Evolutionary conservation across 257 asterid species (phyloP).

Genomic region (Nicotiana noctiflora): DNA sequence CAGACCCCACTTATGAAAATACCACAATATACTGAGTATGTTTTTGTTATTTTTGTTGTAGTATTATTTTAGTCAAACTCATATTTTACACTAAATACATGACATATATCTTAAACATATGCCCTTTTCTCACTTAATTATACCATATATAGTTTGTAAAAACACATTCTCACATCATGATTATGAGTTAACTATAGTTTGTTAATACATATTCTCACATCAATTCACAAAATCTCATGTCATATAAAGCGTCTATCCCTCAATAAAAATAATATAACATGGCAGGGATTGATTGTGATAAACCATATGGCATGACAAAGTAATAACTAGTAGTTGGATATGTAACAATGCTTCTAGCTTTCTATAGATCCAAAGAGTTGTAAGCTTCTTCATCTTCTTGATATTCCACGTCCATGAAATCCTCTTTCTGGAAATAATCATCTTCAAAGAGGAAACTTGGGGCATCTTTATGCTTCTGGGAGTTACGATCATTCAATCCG

Average conservation of each 20-base stretch:
- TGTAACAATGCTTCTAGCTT: not conserved
- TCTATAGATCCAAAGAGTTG: slow-evolving; percentile 24
- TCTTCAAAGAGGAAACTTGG: slow-evolving; percentile 42
- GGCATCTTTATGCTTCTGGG: slow-evolving; percentile 41
- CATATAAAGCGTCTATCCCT: not conserved
- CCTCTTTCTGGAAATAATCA: slow-evolving; percentile 21
- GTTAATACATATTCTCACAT: too few species aligned
- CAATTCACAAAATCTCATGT: too few species aligned
- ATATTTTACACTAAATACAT: too few species aligned
- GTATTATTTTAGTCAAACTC: too few species aligned
- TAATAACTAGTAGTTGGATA: not conserved
- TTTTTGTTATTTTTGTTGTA: too few species aligned
- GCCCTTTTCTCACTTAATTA: too few species aligned
- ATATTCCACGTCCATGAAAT: slow-evolving; percentile 31
- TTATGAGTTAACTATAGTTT: too few species aligned
- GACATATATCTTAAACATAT: too few species aligned
- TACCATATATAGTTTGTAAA: too few species aligned
- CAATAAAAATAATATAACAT: not conserved
- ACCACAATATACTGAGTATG: too few species aligned
- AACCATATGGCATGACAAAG: not conserved
- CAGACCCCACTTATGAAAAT: too few species aligned
- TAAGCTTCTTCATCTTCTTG: slow-evolving; percentile 39
- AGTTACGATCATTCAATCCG: slow-evolving; percentile 38
- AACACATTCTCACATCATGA: too few species aligned
- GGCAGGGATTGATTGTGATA: not conserved